Percentiles rank a stretch among this genome's conserved stretches.
These are phyloP conservation scores for Megacollybia platyphylla DNA, from an alignment of 1,284 basidiomycete genomes.

Conservation along the genomic window DNA sequence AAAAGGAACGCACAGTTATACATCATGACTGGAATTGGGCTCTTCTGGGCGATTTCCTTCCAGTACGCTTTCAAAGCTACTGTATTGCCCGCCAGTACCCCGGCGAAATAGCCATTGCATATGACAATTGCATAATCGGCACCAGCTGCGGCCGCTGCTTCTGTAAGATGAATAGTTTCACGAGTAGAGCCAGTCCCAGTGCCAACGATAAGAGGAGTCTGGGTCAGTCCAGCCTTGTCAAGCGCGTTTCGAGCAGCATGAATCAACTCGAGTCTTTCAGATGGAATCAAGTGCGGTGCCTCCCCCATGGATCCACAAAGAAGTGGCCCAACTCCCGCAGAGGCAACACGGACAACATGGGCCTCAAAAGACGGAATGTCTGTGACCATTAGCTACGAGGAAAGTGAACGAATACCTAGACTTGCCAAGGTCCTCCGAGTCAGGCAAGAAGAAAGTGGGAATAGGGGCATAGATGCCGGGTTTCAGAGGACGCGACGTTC, in stretches of 20 bases:
- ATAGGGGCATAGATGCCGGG: slow-evolving; percentile 79
- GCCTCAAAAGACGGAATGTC: slow-evolving; percentile 62
- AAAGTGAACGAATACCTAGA: slow-evolving; percentile 12
- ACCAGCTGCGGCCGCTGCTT: slow-evolving; percentile 68
- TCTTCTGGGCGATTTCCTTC: slow-evolving; percentile 62
- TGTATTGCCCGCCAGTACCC: slow-evolving; percentile 46
- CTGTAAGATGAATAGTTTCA: slow-evolving; percentile 63
- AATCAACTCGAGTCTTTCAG: slow-evolving; percentile 63
- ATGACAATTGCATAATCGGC: slow-evolving; percentile 84
- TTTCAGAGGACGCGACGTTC: slow-evolving; percentile 39
- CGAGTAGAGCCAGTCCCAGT: slow-evolving; percentile 75
- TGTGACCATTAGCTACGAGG: slow-evolving; percentile 14
- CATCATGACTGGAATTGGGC: slow-evolving; percentile 78
- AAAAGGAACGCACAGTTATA: slow-evolving; percentile 68
- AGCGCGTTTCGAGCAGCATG: slow-evolving; percentile 60
- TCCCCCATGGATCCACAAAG: slow-evolving; percentile 80
- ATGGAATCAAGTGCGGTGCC: slow-evolving; percentile 67
- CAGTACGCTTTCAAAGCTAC: slow-evolving; percentile 72
- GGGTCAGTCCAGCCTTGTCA: slow-evolving; percentile 46
- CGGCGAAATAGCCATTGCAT: slow-evolving; percentile 76
- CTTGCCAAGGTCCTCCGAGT: slow-evolving; percentile 71
- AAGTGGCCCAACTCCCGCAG: slow-evolving; percentile 65
- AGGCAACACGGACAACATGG: slow-evolving; percentile 63
- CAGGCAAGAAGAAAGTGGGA: slow-evolving; percentile 71
- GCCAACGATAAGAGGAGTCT: slow-evolving; percentile 69